Evolutionary conservation across 345 rosid species (phyloP).

Genomic region (Dipteronia sinensis): DNA sequence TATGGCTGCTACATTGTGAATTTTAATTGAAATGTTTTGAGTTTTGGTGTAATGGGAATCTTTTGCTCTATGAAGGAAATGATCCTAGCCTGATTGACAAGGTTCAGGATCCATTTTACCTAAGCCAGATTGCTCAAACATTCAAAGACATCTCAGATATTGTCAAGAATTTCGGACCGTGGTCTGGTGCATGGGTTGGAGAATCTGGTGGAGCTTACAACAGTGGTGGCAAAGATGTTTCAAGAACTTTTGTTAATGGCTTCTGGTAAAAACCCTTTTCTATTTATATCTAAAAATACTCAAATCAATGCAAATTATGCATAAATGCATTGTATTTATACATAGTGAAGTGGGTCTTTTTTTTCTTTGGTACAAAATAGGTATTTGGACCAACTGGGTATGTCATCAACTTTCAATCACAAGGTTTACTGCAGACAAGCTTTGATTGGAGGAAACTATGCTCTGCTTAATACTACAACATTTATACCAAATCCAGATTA

Average conservation of each 20-base stretch:
- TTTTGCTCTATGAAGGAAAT: slow-evolving; percentile 37
- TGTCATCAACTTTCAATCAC: slow-evolving; percentile 56
- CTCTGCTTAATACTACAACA: slow-evolving; percentile 52
- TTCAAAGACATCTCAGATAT: slow-evolving; percentile 30
- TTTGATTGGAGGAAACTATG: slow-evolving; percentile 70
- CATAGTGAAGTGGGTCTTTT: background rate
- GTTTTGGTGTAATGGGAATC: background rate
- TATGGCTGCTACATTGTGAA: background rate
- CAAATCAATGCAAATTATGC: background rate
- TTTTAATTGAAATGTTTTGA: background rate
- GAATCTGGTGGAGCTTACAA: slow-evolving; percentile 76
- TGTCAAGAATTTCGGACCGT: slow-evolving; percentile 40
- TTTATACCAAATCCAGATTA: slow-evolving; percentile 72
- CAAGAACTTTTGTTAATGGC: slow-evolving; percentile 55
- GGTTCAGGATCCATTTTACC: slow-evolving; percentile 56
- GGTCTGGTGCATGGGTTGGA: slow-evolving; percentile 64
- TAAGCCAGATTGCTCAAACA: slow-evolving; percentile 49
- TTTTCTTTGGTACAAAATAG: slow-evolving; percentile 25
- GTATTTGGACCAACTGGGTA: slow-evolving; percentile 69
- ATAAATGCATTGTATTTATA: background rate
- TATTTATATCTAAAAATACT: background rate
- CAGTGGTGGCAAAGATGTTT: slow-evolving; percentile 66
- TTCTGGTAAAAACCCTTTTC: slow-evolving; percentile 46
- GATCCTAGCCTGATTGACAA: slow-evolving; percentile 41
- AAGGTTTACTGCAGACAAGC: slow-evolving; percentile 72